Evolutionary conservation across 140 eudicot species (phyloP).

Genomic region (Cichorium intybus): DNA sequence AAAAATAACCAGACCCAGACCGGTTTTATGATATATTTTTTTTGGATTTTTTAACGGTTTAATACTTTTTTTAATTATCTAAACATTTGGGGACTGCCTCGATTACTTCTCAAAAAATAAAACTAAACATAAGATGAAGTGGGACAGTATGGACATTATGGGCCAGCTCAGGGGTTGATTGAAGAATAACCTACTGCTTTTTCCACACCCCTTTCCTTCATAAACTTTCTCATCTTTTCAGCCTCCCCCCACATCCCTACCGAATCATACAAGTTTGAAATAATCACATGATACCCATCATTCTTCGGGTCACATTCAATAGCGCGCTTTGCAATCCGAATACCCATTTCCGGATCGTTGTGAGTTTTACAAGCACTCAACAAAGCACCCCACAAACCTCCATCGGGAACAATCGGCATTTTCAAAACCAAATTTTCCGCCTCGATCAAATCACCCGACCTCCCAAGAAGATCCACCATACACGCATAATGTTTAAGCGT

Average conservation of each 20-base stretch:
- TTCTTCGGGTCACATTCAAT: constrained; percentile 76
- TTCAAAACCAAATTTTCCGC: constrained; percentile 69
- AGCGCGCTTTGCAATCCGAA: constrained; percentile 63
- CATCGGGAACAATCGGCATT: constrained; percentile 83
- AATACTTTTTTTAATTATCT: no score
- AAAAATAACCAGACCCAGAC: no score
- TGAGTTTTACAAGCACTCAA: constrained; percentile 80
- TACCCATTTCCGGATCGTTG: constrained; percentile 64
- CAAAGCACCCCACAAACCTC: constrained; percentile 87
- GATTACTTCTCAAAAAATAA: no score
- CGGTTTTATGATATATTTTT: no score
- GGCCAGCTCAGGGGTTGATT: neutral
- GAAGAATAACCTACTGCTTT: constrained; percentile 56
- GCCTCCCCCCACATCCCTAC: constrained; percentile 76
- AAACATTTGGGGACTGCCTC: no score
- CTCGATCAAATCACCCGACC: constrained; percentile 60
- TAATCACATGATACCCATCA: constrained; percentile 72
- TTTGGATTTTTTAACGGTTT: no score
- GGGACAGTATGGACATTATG: no score
- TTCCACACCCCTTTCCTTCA: constrained; percentile 66
- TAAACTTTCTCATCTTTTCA: constrained; percentile 45
- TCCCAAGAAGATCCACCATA: constrained; percentile 83
- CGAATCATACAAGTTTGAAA: constrained; percentile 65
- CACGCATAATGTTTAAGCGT: constrained; percentile 79
- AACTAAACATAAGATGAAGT: no score